Evolutionary conservation across 108 stramenopile species (phyloP).

Genomic region (Skeletonema grethae): DNA sequence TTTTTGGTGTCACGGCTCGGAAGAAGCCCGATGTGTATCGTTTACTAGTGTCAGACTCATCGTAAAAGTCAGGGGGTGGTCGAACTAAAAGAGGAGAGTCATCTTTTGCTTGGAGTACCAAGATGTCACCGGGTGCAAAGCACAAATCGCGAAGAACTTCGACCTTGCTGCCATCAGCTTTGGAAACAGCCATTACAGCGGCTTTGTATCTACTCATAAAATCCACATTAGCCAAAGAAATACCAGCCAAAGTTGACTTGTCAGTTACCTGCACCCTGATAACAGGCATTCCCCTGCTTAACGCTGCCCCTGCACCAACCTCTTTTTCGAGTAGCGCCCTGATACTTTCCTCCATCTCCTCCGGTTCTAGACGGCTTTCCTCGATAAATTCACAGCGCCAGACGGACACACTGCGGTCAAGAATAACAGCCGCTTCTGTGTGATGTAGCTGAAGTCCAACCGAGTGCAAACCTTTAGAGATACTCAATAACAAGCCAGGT

Average conservation of each 20-base stretch:
- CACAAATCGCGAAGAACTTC: constrained; percentile 30
- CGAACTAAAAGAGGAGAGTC: constrained; percentile 68
- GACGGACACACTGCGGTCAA: constrained; percentile 66
- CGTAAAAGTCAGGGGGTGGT: constrained; percentile 69
- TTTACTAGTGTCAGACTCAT: neutral
- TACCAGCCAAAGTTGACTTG: constrained; percentile 60
- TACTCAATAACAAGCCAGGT: constrained; percentile 68
- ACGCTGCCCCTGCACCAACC: constrained; percentile 53
- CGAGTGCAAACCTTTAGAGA: constrained; percentile 64
- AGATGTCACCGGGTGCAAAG: constrained; percentile 67
- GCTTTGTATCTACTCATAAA: constrained; percentile 72
- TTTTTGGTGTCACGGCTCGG: constrained; percentile 4
- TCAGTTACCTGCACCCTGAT: constrained; percentile 66
- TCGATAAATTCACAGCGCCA: constrained; percentile 80
- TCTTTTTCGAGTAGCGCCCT: constrained; percentile 51
- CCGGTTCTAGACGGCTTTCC: constrained; percentile 8
- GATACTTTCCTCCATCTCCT: neutral
- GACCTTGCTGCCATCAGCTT: constrained; percentile 51
- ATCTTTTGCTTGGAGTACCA: constrained; percentile 72
- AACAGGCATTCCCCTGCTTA: constrained; percentile 66
- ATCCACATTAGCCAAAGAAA: constrained; percentile 51
- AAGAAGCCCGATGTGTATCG: neutral
- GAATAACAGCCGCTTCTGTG: constrained; percentile 78
- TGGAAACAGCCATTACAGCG: constrained; percentile 72
- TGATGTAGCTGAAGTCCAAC: constrained; percentile 67